These are phyloP conservation scores for Leavenworthia alabamica DNA, from an alignment of 345 rosid genomes.

Conservation along the genomic window DNA sequence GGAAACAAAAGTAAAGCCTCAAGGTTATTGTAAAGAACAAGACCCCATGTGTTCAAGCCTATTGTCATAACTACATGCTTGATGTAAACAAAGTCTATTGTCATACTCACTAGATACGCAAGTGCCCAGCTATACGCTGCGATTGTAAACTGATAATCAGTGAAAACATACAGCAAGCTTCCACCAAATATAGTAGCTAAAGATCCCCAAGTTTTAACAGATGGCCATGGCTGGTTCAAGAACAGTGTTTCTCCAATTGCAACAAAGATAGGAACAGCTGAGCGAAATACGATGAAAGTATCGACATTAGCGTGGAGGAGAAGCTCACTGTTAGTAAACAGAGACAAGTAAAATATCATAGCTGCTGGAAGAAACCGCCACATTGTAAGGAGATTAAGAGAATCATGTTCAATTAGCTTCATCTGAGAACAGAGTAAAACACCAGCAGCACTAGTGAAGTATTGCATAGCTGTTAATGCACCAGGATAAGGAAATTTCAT, in stretches of 20 bases:
- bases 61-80: conserved; percentile 98
- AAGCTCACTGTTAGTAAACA: conserved; percentile 96
- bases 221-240: conserved; percentile 87
- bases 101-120: conserved; percentile 85
- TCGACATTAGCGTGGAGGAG: conserved; percentile 95
- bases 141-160: conserved; percentile 81
- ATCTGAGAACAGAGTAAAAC: conserved; percentile 53
- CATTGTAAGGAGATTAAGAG: conserved; percentile 62
- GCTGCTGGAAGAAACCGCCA: conserved; percentile 97
- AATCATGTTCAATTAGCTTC: conserved; percentile 66
- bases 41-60: conserved; percentile 92
- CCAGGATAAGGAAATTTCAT: conserved; percentile 98
- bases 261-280: conserved; percentile 85
- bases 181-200: conserved; percentile 79
- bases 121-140: conserved; percentile 87
- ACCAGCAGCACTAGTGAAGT: conserved; percentile 83
- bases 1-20: conserved; percentile 93
- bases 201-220: conserved; percentile 74
- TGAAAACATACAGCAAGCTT: conserved; percentile 73
- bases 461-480: conserved; percentile 87
- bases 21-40: conserved; percentile 88
- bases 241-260: conserved; percentile 85
- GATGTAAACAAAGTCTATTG: conserved; percentile 94
- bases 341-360: conserved; percentile 77
- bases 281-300: conserved; percentile 91